Evolutionary conservation across 495 filamentous ascomycete species (phyloP), one percentile per base, ranked within the genome.

Genomic region (Pyrenula aspistea): DNA sequence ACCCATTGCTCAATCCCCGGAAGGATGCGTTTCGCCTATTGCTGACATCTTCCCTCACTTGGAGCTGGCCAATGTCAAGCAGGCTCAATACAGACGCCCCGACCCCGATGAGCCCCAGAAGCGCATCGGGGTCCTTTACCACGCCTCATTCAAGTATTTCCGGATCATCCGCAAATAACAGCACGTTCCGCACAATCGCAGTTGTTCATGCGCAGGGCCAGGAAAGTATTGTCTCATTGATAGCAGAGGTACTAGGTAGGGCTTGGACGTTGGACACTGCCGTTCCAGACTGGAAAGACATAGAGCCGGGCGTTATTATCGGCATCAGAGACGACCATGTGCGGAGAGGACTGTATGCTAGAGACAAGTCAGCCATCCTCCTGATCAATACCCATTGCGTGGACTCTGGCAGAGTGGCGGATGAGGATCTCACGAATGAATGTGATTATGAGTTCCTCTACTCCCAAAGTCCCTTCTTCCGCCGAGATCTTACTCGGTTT

Each of bases 371-470:
- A 19, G 65, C 74, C 51, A 67, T 83, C 25, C 73, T 86, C 24
- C 66, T 84, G 48, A 87, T 91, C 61, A 86, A 89, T 61, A 80
- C 82, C 2, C 85, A 91, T 59, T 86, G 84, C 64, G 81, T 89
- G 56, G 83, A 83, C 58, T 75, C 83, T 47, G 81, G 83, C 21
- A 84, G 86, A 67, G 78, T 80, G 11, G 82, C 81, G 19, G 83
- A 87, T 57, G 73, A 82, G 42, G 63, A 73, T 42, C 73, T 89
- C 23, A 86, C 81, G 2, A 74, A 80, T 24, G 63, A 73, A 20
- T 88, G 85, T 66, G 82, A 91, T 66, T 90, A 89, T 68, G 88
- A 93, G 67, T 93, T 90, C 60, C 73, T 93, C 21, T 91, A 90
- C 71, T 84, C 85, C 10, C 74, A 82, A 56, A 72, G 72, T 49